Base-by-base conservation (phyloP, 306 rosid genomes). In the Ammopiptanthus mongolicus region DNA sequence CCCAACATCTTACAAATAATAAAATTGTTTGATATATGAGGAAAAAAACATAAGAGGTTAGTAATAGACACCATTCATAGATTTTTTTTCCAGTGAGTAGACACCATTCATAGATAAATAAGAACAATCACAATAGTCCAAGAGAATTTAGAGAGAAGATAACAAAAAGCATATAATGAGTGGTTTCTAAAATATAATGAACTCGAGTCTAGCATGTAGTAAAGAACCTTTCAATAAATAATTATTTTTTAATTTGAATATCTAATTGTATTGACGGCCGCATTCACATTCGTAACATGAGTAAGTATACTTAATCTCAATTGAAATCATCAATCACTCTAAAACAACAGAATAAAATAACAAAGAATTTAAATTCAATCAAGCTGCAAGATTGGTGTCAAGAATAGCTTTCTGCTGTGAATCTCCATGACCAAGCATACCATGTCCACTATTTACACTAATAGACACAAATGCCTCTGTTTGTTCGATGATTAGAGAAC, bases 381-480 rank as follows among this genome's bases (percentile, higher is more conserved):
- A 91, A 75, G 99, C 99, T 42, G 93, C 92, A 84, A 90, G 99
- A 83, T 95, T 95, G 87, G 92, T 97, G 10, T 95, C 97, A 63
- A 95, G 78, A 80, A 90, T 84, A 75, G 97, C 99, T 79, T 90
- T 82, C 87, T 91, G 85, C 90, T 91, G 95, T 23, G 99, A 90
- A 34, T 86, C 86, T 66, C 81, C 97, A 47, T 74, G 88, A 78
- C 93, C 97, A 67, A 95, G 80, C 93, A 95, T 85, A 83, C 91
- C 96, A 82, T 88, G 97, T 74, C 99, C 99, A 39, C 97, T 97
- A 81, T 95, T 95, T 60, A 95, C 99, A 76, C 92, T 97, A 51
- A 95, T 87, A 46, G 99, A 95, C 69, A 95, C 99, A 78, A 95
- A 78, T 71, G 99, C 99, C 83, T 92, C 99, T 50, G 99, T 95